Conservation (phyloP, 2,329 filamentous ascomycete species). For the Clarireedia hainanense region DNA sequence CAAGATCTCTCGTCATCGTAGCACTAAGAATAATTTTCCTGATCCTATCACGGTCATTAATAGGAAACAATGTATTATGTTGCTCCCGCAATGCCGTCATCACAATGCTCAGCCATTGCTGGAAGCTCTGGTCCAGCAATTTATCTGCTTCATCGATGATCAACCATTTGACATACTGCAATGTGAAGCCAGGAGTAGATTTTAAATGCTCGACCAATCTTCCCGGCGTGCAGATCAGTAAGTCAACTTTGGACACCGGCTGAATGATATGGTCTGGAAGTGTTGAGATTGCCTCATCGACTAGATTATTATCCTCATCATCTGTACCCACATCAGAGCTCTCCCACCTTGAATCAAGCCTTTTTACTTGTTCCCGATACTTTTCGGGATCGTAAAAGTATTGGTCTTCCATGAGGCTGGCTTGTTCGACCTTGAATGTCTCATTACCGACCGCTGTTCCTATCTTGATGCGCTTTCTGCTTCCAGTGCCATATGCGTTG, state of each 20-base stretch:
- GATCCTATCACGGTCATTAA: constrained; percentile 32
- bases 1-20: constrained; percentile 83
- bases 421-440: constrained; percentile 59
- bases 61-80: background rate
- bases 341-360: constrained; percentile 38
- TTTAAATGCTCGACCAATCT: constrained; percentile 86
- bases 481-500: constrained; percentile 46
- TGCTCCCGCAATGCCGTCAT: constrained; percentile 47
- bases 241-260: constrained; percentile 68
- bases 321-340: constrained; percentile 39
- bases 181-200: constrained; percentile 71
- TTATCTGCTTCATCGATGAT: constrained; percentile 93
- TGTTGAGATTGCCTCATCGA: constrained; percentile 30
- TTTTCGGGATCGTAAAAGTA: constrained; percentile 59
- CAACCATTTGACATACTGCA: constrained; percentile 77
- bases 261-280: constrained; percentile 56
- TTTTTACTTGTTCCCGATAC: constrained; percentile 38
- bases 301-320: constrained; percentile 30
- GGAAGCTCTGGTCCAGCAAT: constrained; percentile 82
- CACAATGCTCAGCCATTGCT: constrained; percentile 76
- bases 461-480: constrained; percentile 63
- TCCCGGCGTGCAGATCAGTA: constrained; percentile 87
- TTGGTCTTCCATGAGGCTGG: constrained; percentile 53
- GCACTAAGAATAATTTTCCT: constrained; percentile 85
- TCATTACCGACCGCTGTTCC: constrained; percentile 79